Conservation (phyloP, 441 rosid species). For the Populus trichocarpa region DNA sequence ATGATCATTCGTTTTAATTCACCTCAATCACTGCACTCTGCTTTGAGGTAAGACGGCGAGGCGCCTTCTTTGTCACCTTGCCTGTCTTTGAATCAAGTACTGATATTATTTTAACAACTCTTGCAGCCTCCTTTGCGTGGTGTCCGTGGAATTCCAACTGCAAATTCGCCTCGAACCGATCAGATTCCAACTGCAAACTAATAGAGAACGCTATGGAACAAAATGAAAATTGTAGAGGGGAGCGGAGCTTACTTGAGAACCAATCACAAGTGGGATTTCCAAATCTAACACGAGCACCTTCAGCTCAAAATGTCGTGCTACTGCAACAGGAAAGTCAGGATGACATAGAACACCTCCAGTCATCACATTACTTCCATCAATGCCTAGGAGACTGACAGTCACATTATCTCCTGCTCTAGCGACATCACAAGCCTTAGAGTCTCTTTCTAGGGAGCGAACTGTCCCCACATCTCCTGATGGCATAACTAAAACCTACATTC, state of each 20-base stretch:
- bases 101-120: constrained; percentile 56
- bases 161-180: constrained; percentile 15
- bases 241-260: constrained; percentile 71
- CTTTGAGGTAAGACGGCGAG: constrained; percentile 73
- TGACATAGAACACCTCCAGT: constrained; percentile 95
- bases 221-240: background rate
- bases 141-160: constrained; percentile 94
- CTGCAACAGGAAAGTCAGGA: constrained; percentile 76
- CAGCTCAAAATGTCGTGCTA: constrained; percentile 71
- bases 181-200: constrained; percentile 6
- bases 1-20: constrained; percentile 4
- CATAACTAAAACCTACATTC: constrained; percentile 72
- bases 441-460: constrained; percentile 69
- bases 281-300: constrained; percentile 71
- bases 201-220: background rate
- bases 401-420: constrained; percentile 95
- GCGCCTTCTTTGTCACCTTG: constrained; percentile 68
- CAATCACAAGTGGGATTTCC: constrained; percentile 71
- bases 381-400: constrained; percentile 62
- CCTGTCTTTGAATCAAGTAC: constrained; percentile 89
- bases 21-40: constrained; percentile 89
- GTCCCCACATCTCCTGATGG: constrained; percentile 85
- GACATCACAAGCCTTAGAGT: constrained; percentile 58
- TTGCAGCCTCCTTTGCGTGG: constrained; percentile 87
- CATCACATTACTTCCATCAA: constrained; percentile 64